Evolutionary conservation across 2,329 filamentous ascomycete species (phyloP).

Genomic region (Cordyceps tenuipes): DNA sequence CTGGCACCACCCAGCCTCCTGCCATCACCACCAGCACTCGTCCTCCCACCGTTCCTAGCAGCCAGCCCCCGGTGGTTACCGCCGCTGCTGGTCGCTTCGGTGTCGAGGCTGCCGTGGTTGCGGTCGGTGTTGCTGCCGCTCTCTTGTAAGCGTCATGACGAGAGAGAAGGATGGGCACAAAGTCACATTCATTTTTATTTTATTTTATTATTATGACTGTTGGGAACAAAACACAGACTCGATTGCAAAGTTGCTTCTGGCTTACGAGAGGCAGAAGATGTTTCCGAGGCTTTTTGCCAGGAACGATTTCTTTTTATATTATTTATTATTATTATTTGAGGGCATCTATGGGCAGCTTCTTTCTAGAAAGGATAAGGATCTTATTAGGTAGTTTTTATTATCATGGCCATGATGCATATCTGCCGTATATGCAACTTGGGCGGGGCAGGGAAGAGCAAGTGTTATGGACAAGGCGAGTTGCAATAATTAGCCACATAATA

Average conservation of each 20-base stretch:
- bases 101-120: constrained; percentile 22
- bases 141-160: constrained; percentile 22
- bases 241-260: background rate
- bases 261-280: background rate
- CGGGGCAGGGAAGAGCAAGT: background rate
- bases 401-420: background rate
- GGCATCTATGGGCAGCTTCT: background rate
- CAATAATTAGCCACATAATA: constrained; percentile 6
- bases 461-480: constrained; percentile 6
- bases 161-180: background rate
- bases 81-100: constrained; percentile 25
- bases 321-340: background rate
- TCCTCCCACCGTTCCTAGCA: constrained; percentile 9
- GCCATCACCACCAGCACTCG: constrained; percentile 15
- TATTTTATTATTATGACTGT: background rate
- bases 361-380: background rate
- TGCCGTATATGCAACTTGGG: background rate
- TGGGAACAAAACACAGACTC: background rate
- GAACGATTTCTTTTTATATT: background rate
- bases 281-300: background rate
- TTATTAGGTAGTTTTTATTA: background rate
- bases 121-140: constrained; percentile 25
- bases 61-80: constrained; percentile 19
- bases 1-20: constrained; percentile 2
- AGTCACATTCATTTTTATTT: background rate